Base-by-base conservation (phyloP, 2,329 filamentous ascomycete genomes). In the Colletotrichum sp. region DNA sequence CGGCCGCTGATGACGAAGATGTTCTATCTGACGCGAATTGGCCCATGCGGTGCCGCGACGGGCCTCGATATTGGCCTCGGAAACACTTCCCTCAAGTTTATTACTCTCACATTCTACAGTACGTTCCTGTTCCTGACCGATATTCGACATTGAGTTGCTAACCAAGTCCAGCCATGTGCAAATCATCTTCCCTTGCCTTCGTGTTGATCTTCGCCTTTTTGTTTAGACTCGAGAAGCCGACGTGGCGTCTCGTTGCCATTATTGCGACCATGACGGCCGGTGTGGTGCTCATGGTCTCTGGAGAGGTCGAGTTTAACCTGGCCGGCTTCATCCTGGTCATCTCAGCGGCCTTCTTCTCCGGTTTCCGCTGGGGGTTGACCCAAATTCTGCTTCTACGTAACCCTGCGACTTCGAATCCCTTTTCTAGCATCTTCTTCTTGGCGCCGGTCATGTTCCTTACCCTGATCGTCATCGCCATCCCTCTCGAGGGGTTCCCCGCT, bases 211-310 rank as follows among this genome's bases (percentile, higher is more conserved):
- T 99, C 83, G 97, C 97, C 77, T 98, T 99, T 82, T 84, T 98
- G 64, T 99, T 99, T 87, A 93, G 94, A 69, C 92, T 99, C 68
- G 97, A 99, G 85, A 91, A 92, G 13, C 95, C 95, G 0, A 98
- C 96, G 0, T 93, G 94, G 89, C 94, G 94, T 80, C 91, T 99
- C 10, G 94, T 98, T 52, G 89, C 90, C 78, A 97, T 99, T 79
- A 99, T 99, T 79, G 90, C 92, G 69, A 93, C 94, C 81, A 99
- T 99, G 97, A 98, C 96, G 0, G 81, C 93, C 4, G 97, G 97
- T 76, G 96, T 99, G 10, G 90, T 99, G 77, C 98, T 99, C 93
- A 99, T 99, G 97, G 97, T 99, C 1, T 95, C 96, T 7, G 97
- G 96, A 76, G 97, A 99, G 86, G 93, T 98, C 48, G 93, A 95